Conservation (phyloP, 495 filamentous ascomycete genomes). For the Podospora conica region DNA sequence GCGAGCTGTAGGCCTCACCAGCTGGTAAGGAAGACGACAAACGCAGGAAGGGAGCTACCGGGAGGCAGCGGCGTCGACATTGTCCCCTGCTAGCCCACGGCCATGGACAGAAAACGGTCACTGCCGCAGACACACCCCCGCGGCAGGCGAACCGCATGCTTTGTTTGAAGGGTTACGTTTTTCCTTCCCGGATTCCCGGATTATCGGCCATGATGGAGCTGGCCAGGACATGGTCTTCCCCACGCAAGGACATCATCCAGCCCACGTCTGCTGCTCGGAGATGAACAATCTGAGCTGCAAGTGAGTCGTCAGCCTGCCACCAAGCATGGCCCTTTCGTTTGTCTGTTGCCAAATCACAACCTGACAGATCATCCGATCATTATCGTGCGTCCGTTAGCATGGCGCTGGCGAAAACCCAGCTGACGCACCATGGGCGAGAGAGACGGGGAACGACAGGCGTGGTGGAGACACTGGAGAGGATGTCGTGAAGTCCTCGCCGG, state of each 20-base stretch:
- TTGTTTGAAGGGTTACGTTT: background rate
- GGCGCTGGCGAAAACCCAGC: background rate
- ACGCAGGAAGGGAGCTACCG: background rate
- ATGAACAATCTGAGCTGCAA: background rate
- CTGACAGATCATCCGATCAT: slow-evolving; percentile 12
- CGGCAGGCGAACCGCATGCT: background rate
- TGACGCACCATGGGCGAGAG: background rate
- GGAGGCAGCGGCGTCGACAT: background rate
- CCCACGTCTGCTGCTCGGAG: background rate
- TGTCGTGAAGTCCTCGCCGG: background rate
- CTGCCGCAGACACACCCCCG: background rate
- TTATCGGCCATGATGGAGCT: background rate
- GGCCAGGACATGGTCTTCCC: too few relatives aligned
- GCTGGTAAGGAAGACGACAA: background rate
- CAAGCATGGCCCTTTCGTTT: slow-evolving; percentile 6
- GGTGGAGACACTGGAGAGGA: background rate
- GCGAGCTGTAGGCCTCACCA: background rate
- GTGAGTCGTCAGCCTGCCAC: background rate
- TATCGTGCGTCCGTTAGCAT: slow-evolving; percentile 2
- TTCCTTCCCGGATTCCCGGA: background rate
- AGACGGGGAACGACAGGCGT: background rate
- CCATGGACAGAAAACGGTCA: background rate
- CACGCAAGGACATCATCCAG: background rate
- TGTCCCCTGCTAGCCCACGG: background rate
- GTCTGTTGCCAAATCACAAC: slow-evolving; percentile 14